Conservation (phyloP, 2,329 filamentous ascomycete genomes). For the Aspergillus pseudotamarii region DNA sequence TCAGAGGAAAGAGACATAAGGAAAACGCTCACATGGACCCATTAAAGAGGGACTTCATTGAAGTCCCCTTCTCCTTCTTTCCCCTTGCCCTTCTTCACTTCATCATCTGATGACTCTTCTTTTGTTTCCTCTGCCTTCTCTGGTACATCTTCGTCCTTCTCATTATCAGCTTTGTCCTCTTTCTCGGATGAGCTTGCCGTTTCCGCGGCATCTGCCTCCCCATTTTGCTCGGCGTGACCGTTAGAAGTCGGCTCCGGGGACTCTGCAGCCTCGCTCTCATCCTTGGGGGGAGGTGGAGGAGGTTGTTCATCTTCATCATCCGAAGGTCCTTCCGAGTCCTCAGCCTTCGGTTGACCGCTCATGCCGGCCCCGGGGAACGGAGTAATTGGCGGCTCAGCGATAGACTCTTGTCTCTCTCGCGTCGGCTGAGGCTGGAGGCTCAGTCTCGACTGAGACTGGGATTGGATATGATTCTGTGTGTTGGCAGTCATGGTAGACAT, state of each 20-base stretch:
- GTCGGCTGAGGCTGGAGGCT: slow-evolving; percentile 27
- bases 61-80: slow-evolving; percentile 39
- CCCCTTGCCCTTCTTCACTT: slow-evolving; percentile 29
- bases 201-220: neutral
- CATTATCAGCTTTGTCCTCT: slow-evolving; percentile 13
- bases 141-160: slow-evolving; percentile 17
- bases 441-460: slow-evolving; percentile 21
- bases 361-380: slow-evolving; percentile 37
- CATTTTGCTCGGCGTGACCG: slow-evolving; percentile 18
- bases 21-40: slow-evolving; percentile 10
- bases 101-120: slow-evolving; percentile 21
- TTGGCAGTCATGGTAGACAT: slow-evolving; percentile 32
- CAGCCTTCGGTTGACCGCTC: slow-evolving; percentile 31
- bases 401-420: slow-evolving; percentile 26
- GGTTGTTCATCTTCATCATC: slow-evolving; percentile 27
- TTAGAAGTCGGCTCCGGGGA: slow-evolving; percentile 23
- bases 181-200: neutral
- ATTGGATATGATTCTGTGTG: slow-evolving; percentile 21
- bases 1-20: slow-evolving; percentile 17
- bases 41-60: slow-evolving; percentile 39
- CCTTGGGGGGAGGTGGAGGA: slow-evolving; percentile 31
- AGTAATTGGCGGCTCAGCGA: slow-evolving; percentile 33
- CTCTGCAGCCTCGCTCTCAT: slow-evolving; percentile 18
- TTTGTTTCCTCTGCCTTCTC: slow-evolving; percentile 23
- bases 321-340: slow-evolving; percentile 30